These are phyloP conservation scores for Alternaria triticimaculans DNA, from an alignment of 2,329 filamentous ascomycete genomes.

Conservation along the genomic window DNA sequence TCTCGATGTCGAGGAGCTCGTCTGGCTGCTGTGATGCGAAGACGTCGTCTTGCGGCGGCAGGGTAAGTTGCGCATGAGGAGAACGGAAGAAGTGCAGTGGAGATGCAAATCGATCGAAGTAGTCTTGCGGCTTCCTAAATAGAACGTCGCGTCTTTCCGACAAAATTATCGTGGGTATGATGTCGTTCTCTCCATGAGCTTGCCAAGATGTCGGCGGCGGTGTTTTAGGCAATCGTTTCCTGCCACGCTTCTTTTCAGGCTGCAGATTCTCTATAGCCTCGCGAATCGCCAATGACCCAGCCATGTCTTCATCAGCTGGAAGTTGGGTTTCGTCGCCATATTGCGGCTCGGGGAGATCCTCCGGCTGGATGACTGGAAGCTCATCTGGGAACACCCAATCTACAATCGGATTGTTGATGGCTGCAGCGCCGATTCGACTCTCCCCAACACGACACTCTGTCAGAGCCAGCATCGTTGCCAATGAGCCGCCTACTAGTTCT, in stretches of 20 bases:
- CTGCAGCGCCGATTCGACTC: slow-evolving; percentile 53
- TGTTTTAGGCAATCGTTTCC: slow-evolving; percentile 27
- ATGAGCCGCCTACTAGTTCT: slow-evolving; percentile 56
- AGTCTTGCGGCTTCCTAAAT: slow-evolving; percentile 53
- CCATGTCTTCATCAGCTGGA: slow-evolving; percentile 38
- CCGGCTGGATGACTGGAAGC: slow-evolving; percentile 25
- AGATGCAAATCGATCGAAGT: slow-evolving; percentile 59
- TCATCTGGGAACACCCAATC: slow-evolving; percentile 56
- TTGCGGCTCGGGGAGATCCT: slow-evolving; percentile 38
- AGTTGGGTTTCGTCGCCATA: slow-evolving; percentile 39
- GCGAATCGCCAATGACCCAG: slow-evolving; percentile 17
- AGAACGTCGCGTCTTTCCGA: slow-evolving; percentile 44
- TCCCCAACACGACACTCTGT: slow-evolving; percentile 56
- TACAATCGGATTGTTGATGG: slow-evolving; percentile 55
- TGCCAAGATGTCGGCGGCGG: slow-evolving; percentile 37
- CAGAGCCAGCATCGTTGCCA: slow-evolving; percentile 58
- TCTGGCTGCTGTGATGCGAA: slow-evolving; percentile 36
- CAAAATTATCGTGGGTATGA: slow-evolving; percentile 40
- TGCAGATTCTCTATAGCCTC: slow-evolving; percentile 11
- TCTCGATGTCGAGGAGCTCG: slow-evolving; percentile 39
- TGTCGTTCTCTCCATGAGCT: slow-evolving; percentile 28
- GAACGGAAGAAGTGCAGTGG: slow-evolving; percentile 60
- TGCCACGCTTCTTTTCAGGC: slow-evolving; percentile 10
- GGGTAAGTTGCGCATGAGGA: slow-evolving; percentile 40
- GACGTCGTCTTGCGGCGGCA: slow-evolving; percentile 32